Percentiles rank a stretch among this genome's conserved stretches.
phyloP scores from a whole-genome alignment of 2,329 filamentous ascomycete species.

The Phaeosphaeria sp. region DNA sequence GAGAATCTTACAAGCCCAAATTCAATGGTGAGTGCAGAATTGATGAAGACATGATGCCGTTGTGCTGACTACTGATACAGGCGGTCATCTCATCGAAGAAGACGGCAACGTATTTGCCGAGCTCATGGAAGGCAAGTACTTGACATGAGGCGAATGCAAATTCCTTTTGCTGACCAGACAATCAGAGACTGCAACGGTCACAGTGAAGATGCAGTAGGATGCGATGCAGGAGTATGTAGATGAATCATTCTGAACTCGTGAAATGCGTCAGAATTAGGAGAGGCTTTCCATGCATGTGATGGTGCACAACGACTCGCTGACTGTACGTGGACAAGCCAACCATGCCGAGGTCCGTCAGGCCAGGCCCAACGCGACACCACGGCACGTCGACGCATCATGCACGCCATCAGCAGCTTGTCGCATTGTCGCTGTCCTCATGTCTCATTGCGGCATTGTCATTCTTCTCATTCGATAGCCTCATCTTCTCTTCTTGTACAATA shows the following conservation, averaged over 20 bases:
- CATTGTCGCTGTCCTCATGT: background rate
- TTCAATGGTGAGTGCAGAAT: slow-evolving; percentile 19
- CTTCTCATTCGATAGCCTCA: background rate
- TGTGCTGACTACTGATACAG: slow-evolving; percentile 1
- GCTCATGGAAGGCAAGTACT: slow-evolving; percentile 20
- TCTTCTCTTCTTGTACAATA: background rate
- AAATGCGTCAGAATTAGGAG: background rate
- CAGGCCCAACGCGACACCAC: slow-evolving; percentile 12
- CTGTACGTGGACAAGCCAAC: background rate
- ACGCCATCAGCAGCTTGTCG: slow-evolving; percentile 1
- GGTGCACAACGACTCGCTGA: slow-evolving; percentile 7
- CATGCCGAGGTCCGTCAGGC: slow-evolving; percentile 7
- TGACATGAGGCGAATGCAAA: background rate
- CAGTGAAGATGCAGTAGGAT: slow-evolving; percentile 13
- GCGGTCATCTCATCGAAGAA: slow-evolving; percentile 17
- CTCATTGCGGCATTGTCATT: background rate
- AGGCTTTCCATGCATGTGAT: slow-evolving; percentile 8
- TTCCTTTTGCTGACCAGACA: slow-evolving; percentile 3
- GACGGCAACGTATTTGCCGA: slow-evolving; percentile 25
- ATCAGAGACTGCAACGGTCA: slow-evolving; percentile 11
- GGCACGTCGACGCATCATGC: slow-evolving; percentile 24
- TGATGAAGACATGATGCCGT: background rate
- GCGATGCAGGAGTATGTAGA: background rate
- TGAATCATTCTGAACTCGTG: background rate
- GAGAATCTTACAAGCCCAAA: slow-evolving; percentile 20